Conservation (phyloP, 306 rosid species). For the Glycine soja region DNA sequence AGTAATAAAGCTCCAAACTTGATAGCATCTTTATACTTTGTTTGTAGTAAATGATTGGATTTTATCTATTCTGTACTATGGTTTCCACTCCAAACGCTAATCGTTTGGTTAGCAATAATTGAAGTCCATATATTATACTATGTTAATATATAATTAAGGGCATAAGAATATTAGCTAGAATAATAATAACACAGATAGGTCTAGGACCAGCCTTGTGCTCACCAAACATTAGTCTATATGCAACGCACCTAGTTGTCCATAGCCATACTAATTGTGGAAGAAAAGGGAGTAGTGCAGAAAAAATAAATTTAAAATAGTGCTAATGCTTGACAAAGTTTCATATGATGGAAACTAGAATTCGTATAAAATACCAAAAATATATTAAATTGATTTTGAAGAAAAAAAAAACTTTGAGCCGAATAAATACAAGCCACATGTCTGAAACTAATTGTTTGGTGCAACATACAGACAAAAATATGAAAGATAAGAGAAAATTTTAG, state of each 20-base stretch:
- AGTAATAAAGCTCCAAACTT: not conserved
- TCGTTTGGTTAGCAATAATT: not conserved
- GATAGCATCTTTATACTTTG: not conserved
- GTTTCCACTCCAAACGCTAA: not conserved
- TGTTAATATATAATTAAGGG: not conserved
- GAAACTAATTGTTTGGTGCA: no score
- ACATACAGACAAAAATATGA: no score
- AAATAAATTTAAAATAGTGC: no score
- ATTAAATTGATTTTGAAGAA: no score
- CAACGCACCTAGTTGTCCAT: not conserved
- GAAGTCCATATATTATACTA: not conserved
- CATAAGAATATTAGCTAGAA: not conserved
- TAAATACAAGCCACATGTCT: no score
- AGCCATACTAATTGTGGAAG: no score
- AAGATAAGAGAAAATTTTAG: no score
- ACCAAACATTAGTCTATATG: constrained; percentile 8
- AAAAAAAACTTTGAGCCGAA: no score
- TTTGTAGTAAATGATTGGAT: not conserved
- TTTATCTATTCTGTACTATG: not conserved
- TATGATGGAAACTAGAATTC: no score
- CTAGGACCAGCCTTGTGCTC: not conserved
- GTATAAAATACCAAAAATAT: no score
- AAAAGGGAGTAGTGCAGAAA: no score
- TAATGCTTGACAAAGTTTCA: no score
- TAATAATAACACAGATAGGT: not conserved